A percentile compares a stretch with the other conserved stretches of the same genome.
Evolutionary conservation across 2,329 filamentous ascomycete species (phyloP).

Genomic region (Penicillium aurantiogriseum): DNA sequence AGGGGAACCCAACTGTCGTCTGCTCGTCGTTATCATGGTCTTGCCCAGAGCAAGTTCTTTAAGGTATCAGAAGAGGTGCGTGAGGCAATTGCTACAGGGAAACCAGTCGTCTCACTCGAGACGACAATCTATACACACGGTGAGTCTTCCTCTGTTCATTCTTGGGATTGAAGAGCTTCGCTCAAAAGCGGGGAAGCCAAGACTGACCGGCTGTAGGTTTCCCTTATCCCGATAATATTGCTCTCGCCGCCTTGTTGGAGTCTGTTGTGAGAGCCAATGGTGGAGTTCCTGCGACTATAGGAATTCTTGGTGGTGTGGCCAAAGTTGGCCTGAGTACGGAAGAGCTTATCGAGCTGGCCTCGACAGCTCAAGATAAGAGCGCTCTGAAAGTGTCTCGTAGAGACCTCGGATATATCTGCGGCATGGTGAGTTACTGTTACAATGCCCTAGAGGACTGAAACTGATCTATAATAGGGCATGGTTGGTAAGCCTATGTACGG

Average conservation of each 20-base stretch:
- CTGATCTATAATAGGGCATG: slow-evolving; percentile 51
- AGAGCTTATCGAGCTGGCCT: slow-evolving; percentile 69
- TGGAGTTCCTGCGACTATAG: slow-evolving; percentile 85
- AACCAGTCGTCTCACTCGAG: slow-evolving; percentile 88
- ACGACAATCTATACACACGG: slow-evolving; percentile 98
- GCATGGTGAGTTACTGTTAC: slow-evolving; percentile 57
- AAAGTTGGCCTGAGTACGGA: slow-evolving; percentile 71
- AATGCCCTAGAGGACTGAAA: not conserved
- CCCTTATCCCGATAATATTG: slow-evolving; percentile 69
- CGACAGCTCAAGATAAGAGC: slow-evolving; percentile 61
- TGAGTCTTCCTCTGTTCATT: slow-evolving; percentile 24
- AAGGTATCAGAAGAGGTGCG: slow-evolving; percentile 78
- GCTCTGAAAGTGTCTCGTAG: slow-evolving; percentile 83
- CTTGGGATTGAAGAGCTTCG: not conserved
- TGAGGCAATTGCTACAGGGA: slow-evolving; percentile 69
- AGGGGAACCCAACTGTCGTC: slow-evolving; percentile 17
- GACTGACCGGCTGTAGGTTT: slow-evolving; percentile 51
- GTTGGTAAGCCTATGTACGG: slow-evolving; percentile 71
- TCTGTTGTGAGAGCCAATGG: slow-evolving; percentile 77
- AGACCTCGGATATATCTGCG: slow-evolving; percentile 79
- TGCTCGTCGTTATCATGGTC: slow-evolving; percentile 29
- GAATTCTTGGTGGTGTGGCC: slow-evolving; percentile 78
- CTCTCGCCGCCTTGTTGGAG: slow-evolving; percentile 77
- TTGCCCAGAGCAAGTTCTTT: slow-evolving; percentile 53
- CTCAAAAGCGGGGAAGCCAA: not conserved